Base-by-base conservation (phyloP, 1,139 yeast species). In the Nadsonia commutata region DNA sequence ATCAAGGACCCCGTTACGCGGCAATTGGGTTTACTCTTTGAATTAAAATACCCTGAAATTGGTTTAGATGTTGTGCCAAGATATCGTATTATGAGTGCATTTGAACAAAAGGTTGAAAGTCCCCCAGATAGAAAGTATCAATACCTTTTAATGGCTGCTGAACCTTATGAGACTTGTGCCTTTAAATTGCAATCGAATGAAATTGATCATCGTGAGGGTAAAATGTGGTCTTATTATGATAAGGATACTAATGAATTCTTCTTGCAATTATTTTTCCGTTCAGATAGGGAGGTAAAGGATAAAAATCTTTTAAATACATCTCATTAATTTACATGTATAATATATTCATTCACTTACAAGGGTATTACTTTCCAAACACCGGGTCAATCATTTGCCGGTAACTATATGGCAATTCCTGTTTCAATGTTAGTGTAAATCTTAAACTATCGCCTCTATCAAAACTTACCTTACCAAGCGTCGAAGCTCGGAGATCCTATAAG, bases 141-240 rank as follows among this genome's bases (percentile, higher is more conserved):
- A 58, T 84, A 79, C 54, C 56, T 85, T 49, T 74, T 84, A n/a
- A 60, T 84, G 0, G 75, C 84, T 20, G 93, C 83, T 0, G 94
- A 83, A 55, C 95, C 95, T 1, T 85, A 83, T 58, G 90, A 83
- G 46, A 81, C 79, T 44, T 67, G 82, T 16, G 80, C 78, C 2
- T 67, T 85, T 49, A 77, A 81, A 44, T 66, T 85, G 5, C 90
- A 90, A 2, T 70, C 75, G 20, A 66, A 62, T 22, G 70, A 71
- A 27, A 72, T 78, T 18, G 81, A 76, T 51, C 65, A 67, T 49
- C 64, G 69, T 1, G 59, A 55, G 2, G 66, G 70, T 2, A 64
- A 63, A 42, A 71, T 74, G 45, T 81, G 90, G 86, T 75, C 80
- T 60, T 68, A 68, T 56, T 84, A 79, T 72, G 90, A 82, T 59